These are phyloP conservation scores for Candida gigantensis DNA, from an alignment of 1,139 yeast species.

Conservation along the genomic window DNA sequence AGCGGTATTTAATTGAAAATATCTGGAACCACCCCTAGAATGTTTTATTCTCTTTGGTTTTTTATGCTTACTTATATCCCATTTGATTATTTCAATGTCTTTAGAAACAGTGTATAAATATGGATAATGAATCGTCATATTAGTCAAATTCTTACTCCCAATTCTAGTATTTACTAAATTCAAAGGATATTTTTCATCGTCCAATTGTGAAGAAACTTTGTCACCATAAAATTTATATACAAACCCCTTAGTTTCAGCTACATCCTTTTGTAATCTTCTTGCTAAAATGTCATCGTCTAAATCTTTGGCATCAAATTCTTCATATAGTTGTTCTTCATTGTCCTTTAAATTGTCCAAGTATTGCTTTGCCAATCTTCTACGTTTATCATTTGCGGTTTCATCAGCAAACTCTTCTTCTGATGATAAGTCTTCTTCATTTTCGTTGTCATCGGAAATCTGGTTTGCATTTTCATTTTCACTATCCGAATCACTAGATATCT, in stretches of 20 bases:
- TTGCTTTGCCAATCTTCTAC: conserved; percentile 92
- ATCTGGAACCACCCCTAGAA: conserved; percentile 61
- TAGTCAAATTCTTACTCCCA: conserved; percentile 59
- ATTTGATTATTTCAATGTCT: conserved; percentile 77
- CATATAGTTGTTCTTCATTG: conserved; percentile 48
- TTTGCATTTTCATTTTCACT: conserved; percentile 34
- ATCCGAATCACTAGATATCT: conserved; percentile 39
- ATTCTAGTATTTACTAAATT: conserved; percentile 50
- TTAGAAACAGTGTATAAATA: conserved; percentile 81
- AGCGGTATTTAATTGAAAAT: conserved; percentile 29
- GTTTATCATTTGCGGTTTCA: conserved; percentile 89
- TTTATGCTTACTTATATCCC: conserved; percentile 48
- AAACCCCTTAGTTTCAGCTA: conserved; percentile 84
- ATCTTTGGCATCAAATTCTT: conserved; percentile 88
- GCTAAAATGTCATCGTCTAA: conserved; percentile 84
- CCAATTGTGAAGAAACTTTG: conserved; percentile 42
- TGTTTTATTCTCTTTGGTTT: conserved; percentile 67
- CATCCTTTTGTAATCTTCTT: conserved; percentile 80
- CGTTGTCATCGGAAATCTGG: conserved; percentile 21
- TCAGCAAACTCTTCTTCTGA: conserved; percentile 70
- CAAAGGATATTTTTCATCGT: conserved; percentile 22
- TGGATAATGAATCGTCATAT: conserved; percentile 54
- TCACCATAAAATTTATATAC: conserved; percentile 70
- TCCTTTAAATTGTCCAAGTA: conserved; percentile 76
- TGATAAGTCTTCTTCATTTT: conserved; percentile 30